Conservation (phyloP, 805 yeast species). For the Suhomyces pyralidae region DNA sequence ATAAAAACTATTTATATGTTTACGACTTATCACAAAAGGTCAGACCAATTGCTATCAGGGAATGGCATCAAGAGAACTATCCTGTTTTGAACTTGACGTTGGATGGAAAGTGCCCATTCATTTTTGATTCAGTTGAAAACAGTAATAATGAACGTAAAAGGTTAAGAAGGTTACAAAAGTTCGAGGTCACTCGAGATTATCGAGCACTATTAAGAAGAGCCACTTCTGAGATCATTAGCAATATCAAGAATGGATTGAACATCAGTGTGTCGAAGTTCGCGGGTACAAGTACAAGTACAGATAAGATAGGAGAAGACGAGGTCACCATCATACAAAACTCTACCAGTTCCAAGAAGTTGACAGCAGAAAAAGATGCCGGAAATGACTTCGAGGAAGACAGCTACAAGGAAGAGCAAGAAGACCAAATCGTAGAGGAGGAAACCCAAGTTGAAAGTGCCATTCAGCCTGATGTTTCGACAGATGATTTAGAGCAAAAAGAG, state of each 20-base stretch:
- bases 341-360: conserved; percentile 5
- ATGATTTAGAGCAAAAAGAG: neutral
- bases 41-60: conserved; percentile 78
- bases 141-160: conserved; percentile 41
- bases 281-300: conserved; percentile 29
- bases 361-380: conserved; percentile 7
- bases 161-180: conserved; percentile 37
- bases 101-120: conserved; percentile 80
- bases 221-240: conserved; percentile 30
- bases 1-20: conserved; percentile 65
- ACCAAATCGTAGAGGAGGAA: conserved; percentile 2
- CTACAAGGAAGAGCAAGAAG: conserved; percentile 12
- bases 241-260: conserved; percentile 20
- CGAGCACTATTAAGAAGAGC: conserved; percentile 37
- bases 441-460: neutral
- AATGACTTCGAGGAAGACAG: conserved; percentile 6
- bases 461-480: neutral
- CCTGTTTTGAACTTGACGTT: conserved; percentile 63
- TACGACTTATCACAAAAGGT: conserved; percentile 76
- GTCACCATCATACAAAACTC: conserved; percentile 14
- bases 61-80: conserved; percentile 57
- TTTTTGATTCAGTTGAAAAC: conserved; percentile 49
- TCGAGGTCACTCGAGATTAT: conserved; percentile 41
- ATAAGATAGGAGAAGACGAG: conserved; percentile 16
- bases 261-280: conserved; percentile 13